Conservation (phyloP, 2,329 filamentous ascomycete genomes). For the Diplodia mutila region DNA sequence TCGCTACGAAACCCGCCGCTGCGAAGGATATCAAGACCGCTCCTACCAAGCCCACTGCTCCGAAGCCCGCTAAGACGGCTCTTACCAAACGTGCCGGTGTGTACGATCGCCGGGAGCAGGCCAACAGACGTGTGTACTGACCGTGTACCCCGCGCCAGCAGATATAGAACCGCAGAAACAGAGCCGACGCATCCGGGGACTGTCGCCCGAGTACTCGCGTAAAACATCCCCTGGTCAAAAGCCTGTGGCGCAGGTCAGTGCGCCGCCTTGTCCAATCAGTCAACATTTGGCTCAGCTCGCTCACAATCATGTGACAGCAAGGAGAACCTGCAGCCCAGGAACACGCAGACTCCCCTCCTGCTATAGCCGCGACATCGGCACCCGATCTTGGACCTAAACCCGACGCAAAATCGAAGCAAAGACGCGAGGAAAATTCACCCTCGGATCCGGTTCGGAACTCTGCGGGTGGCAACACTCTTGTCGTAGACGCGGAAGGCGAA, state of each 20-base stretch:
- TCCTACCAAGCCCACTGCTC: neutral
- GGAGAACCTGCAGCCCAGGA: neutral
- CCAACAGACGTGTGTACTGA: neutral
- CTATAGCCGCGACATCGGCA: neutral
- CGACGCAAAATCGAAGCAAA: neutral
- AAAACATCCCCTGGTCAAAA: too few relatives aligned
- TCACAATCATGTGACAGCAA: neutral
- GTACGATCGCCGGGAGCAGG: neutral
- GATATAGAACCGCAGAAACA: neutral
- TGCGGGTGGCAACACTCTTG: too few relatives aligned
- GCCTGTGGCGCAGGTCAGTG: neutral
- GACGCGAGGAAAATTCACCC: too few relatives aligned
- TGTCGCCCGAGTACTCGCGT: neutral
- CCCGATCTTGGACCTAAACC: neutral
- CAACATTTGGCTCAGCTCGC: neutral
- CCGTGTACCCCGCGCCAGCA: neutral
- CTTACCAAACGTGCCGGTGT: neutral
- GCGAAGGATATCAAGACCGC: neutral
- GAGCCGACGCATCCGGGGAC: neutral
- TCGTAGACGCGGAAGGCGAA: too few relatives aligned
- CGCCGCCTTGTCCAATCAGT: neutral
- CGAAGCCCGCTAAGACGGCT: too few relatives aligned
- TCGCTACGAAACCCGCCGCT: neutral
- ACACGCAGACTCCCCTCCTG: neutral
- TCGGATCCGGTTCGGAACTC: too few relatives aligned